Evolutionary conservation across 1,284 basidiomycete genomes (phyloP).

Genomic region (Ustilago shanxiensis): DNA sequence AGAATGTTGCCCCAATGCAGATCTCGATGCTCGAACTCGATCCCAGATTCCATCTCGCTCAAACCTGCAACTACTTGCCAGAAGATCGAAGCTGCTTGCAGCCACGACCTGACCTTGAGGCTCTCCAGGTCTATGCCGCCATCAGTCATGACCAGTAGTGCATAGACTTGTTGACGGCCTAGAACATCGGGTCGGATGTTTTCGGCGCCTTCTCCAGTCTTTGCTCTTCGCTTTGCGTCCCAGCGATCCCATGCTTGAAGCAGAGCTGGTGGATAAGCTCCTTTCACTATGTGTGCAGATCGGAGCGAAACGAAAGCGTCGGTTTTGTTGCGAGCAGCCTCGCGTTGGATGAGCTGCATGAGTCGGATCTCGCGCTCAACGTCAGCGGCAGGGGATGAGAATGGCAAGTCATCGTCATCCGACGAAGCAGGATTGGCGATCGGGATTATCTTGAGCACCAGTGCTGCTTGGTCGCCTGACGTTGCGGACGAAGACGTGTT

Average conservation of each 20-base stretch:
- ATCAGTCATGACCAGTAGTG: slow-evolving; percentile 87
- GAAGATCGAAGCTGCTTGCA: slow-evolving; percentile 86
- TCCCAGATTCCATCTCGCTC: slow-evolving; percentile 81
- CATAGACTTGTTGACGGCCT: slow-evolving; percentile 80
- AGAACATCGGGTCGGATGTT: slow-evolving; percentile 86
- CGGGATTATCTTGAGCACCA: slow-evolving; percentile 80
- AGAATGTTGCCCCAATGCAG: slow-evolving; percentile 98
- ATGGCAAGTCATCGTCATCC: slow-evolving; percentile 60
- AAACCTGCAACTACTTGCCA: slow-evolving; percentile 87
- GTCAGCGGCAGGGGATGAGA: slow-evolving; percentile 75
- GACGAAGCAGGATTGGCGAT: slow-evolving; percentile 61
- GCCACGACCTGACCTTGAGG: slow-evolving; percentile 83
- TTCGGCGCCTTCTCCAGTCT: slow-evolving; percentile 78
- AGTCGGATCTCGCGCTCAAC: slow-evolving; percentile 89
- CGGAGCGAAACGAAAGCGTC: slow-evolving; percentile 36
- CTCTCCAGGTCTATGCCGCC: slow-evolving; percentile 90
- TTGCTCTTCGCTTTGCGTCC: slow-evolving; percentile 71
- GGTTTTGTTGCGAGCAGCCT: slow-evolving; percentile 12
- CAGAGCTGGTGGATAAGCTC: slow-evolving; percentile 82
- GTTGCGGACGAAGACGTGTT: not conserved
- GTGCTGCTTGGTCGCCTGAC: slow-evolving; percentile 10
- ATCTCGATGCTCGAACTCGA: slow-evolving; percentile 95
- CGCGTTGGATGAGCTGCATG: slow-evolving; percentile 76
- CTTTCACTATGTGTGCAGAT: slow-evolving; percentile 84
- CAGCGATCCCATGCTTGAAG: slow-evolving; percentile 89